Evolutionary conservation across 2,329 filamentous ascomycete species (phyloP), one percentile per base, ranked within the genome.

Genomic region (Fusarium falciforme): DNA sequence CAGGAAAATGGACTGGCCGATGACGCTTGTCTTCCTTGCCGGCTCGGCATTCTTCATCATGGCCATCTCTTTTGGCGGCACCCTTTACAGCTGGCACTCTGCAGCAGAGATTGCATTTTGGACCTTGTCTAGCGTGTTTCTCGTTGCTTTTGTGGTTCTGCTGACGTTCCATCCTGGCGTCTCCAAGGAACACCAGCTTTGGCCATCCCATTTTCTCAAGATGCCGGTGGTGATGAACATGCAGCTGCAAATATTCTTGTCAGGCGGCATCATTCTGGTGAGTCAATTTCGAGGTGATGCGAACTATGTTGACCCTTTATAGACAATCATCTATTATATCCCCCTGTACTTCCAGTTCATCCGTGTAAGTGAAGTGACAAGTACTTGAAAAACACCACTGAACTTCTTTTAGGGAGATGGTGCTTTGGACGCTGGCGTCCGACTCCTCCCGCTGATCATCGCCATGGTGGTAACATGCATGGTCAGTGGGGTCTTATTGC

Each of bases 331-430:
- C n/a, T 89, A 88, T 75, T 88, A 85, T 72, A 83, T 87, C 7
- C 87, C 87, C 0, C 75, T 89, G 0, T 86, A 82, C 75, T 89
- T 89, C 75, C 84, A 87, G 70, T 89, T 88, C 74, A 81, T 81
- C 0, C 78, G 79, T 2, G 82, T 42, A 42, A 38, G 61, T 40
- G 12, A 12, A 4, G 31, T 11, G 31, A 31, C 5, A 6, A 6
- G 14, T 33, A 6, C 2, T 33, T 33, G 31, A 33, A 33, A 12
- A 25, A 14, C 11, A 25, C n/a, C 9, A 10, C 22, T 57, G 11
- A 57, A 2, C 14, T 12, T 31, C 4, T 12, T 1, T 12, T 1
- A 63, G 44, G 33, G 82, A 6, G 86, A 87, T 47, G 78, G 72
- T 0, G 79, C 85, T 0, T 73, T 87, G 4, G 67, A 82, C 16